phyloP scores from a whole-genome alignment of 495 filamentous ascomycete species.

The Neurospora discreta region DNA sequence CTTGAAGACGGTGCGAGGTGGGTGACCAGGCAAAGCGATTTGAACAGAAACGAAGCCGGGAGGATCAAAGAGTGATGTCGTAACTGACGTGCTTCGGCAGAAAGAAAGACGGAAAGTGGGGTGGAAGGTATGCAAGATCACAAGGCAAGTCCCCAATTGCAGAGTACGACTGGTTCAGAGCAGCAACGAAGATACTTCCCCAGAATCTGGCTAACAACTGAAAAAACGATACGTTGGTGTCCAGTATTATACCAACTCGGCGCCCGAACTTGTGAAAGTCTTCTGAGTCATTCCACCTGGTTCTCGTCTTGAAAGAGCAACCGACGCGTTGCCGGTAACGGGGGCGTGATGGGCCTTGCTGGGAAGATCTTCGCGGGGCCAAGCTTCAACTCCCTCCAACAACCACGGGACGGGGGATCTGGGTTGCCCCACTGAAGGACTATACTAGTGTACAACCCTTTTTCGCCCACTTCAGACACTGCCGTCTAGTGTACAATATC shows the following conservation, averaged over 20 bases:
- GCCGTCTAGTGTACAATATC: neutral
- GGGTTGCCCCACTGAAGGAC: neutral
- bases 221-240: neutral
- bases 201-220: neutral
- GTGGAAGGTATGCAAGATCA: neutral
- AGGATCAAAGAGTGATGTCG: neutral
- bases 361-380: neutral
- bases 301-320: neutral
- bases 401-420: neutral
- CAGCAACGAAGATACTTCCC: neutral
- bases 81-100: neutral
- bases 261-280: neutral
- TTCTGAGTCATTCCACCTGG: neutral
- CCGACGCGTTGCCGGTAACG: neutral
- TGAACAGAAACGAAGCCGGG: neutral
- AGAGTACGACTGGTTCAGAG: neutral
- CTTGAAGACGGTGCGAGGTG: conserved; percentile 2
- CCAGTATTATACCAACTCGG: neutral
- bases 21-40: conserved; percentile 2
- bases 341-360: neutral
- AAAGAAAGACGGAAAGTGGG: conserved; percentile 4
- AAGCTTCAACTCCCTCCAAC: neutral
- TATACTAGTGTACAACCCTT: neutral
- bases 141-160: neutral
- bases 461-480: neutral